These are phyloP conservation scores for Cucurbitaria berberidis DNA, from an alignment of 2,329 filamentous ascomycete species.

Conservation along the genomic window DNA sequence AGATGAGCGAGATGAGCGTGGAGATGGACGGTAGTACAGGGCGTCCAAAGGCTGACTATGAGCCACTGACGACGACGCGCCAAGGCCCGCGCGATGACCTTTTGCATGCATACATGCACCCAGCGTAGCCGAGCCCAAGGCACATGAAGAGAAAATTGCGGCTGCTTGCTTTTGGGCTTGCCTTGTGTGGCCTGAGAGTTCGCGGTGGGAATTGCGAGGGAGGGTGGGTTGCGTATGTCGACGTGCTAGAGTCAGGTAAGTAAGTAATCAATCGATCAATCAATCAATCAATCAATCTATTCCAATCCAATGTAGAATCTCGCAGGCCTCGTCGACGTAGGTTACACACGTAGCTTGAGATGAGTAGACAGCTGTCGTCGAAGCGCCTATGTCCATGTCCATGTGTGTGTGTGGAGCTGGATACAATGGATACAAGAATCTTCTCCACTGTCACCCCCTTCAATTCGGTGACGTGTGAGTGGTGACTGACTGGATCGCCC, in stretches of 20 bases:
- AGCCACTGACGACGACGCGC: conserved; percentile 27
- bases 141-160: conserved; percentile 18
- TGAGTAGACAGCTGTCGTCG: neutral
- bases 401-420: too few relatives aligned
- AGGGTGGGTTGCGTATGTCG: neutral
- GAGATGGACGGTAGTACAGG: conserved; percentile 36
- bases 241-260: too few relatives aligned
- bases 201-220: conserved; percentile 1
- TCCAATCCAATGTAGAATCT: too few relatives aligned
- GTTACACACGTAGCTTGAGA: too few relatives aligned
- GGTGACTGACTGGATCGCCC: neutral
- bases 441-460: too few relatives aligned
- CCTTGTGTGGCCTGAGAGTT: conserved; percentile 15
- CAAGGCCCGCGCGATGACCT: conserved; percentile 28
- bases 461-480: neutral
- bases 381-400: too few relatives aligned
- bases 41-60: conserved; percentile 19
- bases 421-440: too few relatives aligned
- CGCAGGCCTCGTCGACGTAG: too few relatives aligned
- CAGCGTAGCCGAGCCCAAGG: conserved; percentile 24
- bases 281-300: too few relatives aligned
- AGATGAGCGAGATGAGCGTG: conserved; percentile 26
- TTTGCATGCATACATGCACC: conserved; percentile 28
- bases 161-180: conserved; percentile 24
- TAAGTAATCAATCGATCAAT: too few relatives aligned